Base-by-base conservation (phyloP, 495 filamentous ascomycete genomes). In the Neohortaea acidophila region DNA sequence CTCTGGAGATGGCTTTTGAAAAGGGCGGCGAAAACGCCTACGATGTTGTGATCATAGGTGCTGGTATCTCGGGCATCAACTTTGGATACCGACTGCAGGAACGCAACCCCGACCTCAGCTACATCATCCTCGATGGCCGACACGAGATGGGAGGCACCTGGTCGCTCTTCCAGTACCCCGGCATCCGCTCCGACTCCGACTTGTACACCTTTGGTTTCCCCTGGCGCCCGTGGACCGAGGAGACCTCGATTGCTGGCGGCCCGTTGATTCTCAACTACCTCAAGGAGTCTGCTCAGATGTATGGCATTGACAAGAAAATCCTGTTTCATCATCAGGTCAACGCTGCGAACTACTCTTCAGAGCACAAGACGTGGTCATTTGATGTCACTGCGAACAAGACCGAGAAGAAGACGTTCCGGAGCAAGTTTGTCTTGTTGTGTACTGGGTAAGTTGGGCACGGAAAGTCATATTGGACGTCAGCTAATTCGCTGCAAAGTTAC, bases 51-150 rank as follows among this genome's bases (percentile, higher is more conserved):
- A 70, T 86, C 48, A 54, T 84, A 20, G 80, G 80, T 30, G 77
- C 79, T 1, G 80, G 81, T 17, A 70, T 86, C 44, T 78, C 73
- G 30, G 81, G 79, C 37, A 77, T 85, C 61, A 84, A 87, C 51
- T 61, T 73, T 29, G 79, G 65, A 7, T 83, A 84, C 46, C 69
- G 74, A 6, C 47, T 87, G 0, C 77, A 82, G 50, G 61, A 63
- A 1, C 56, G 71, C 43, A 51, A 74, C 4, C 75, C 80, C 0
- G 47, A 63, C 29, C 57, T 60, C 36, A 61, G 47, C 40, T 81
- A 72, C 51, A 60, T 68, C 24, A 66, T 84, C 38, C 63, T 83
- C 21, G 78, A 83, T 53, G 59, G 64, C 2, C 70, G 77, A 24
- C 49, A 59, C 33, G 59, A 57, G 2, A 59, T 81, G 4, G 78